Conservation (phyloP, 2,329 filamentous ascomycete genomes). For the Fusarium transvaalense region DNA sequence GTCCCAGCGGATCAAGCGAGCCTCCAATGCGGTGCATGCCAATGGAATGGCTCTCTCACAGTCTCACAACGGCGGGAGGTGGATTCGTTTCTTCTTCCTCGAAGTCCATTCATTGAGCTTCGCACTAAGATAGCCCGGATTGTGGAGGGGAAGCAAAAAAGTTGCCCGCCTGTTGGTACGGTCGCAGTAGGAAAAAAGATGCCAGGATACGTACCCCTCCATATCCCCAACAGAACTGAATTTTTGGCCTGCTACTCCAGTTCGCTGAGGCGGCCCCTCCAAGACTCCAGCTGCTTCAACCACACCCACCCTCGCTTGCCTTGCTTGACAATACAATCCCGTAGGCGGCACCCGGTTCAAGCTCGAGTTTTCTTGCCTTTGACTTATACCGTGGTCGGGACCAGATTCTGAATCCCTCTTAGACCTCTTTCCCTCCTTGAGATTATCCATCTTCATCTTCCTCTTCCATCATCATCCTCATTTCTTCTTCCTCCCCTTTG, state of each 20-base stretch:
- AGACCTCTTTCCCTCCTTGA: conserved; percentile 47
- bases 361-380: conserved; percentile 46
- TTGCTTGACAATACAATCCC: conserved; percentile 22
- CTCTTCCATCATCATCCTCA: conserved; percentile 35
- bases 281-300: conserved; percentile 45
- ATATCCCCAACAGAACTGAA: conserved; percentile 61
- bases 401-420: conserved; percentile 44
- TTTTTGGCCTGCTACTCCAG: conserved; percentile 49
- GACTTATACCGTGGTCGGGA: conserved; percentile 50
- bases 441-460: conserved; percentile 48
- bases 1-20: conserved; percentile 48
- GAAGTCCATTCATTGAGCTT: conserved; percentile 33
- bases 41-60: conserved; percentile 38
- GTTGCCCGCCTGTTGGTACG: conserved; percentile 35
- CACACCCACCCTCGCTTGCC: conserved; percentile 42
- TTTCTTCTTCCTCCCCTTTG: conserved; percentile 43
- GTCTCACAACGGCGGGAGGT: conserved; percentile 44
- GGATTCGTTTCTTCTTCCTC: conserved; percentile 34
- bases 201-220: conserved; percentile 49
- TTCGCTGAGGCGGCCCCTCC: conserved; percentile 47
- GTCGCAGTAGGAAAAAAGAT: conserved; percentile 32
- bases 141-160: conserved; percentile 40
- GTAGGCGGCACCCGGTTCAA: conserved; percentile 40
- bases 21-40: conserved; percentile 48
- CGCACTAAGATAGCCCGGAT: conserved; percentile 44